Base-by-base conservation (phyloP, 805 yeast species). In the Zygoascus ofunaensis region DNA sequence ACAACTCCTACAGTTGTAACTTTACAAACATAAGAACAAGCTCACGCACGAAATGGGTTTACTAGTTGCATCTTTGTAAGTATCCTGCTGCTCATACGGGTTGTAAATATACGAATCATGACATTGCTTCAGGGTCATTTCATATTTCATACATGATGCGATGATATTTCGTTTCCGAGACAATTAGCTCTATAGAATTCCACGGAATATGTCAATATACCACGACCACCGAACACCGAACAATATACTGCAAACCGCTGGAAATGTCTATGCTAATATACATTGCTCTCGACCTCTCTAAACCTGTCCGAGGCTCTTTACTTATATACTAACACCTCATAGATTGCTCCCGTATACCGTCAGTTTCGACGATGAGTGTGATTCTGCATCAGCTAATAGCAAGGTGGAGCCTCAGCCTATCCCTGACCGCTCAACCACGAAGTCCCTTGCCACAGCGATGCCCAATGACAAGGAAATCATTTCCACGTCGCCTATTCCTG, bases 311-410 rank as follows among this genome's bases (percentile, higher is more conserved):
- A n/a, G n/a, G n/a, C n/a, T n/a, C n/a, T n/a, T n/a, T n/a, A n/a
- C n/a, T n/a, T n/a, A n/a, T n/a, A n/a, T n/a, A n/a, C n/a, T n/a
- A n/a, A n/a, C n/a, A n/a, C n/a, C n/a, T n/a, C n/a, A n/a, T 37
- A 51, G 56, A 39, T 41, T 53, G 17, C 50, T 61, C 23, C 65
- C 65, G 12, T 55, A 50, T 38, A 56, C 64, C 24, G 53, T 61
- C 20, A 49, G 50, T 22, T 58, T 61, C 33, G 39, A 34, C 23
- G 19, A 32, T 20, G 39, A 36, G 15, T 19, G 24, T 24, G 39
- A 36, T 5, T 5, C 39, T 18, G 26, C 18, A 7, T 20, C 21
- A 7, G 3, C 26, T 7, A 17, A 20, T 5, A 23, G 15, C 10
- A 17, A 10, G 20, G 39, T n/a, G 12, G 32, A 17, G 12, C 23